Base-by-base conservation (phyloP, 305 asterid genomes). In the Solanum aculeatissimum region DNA sequence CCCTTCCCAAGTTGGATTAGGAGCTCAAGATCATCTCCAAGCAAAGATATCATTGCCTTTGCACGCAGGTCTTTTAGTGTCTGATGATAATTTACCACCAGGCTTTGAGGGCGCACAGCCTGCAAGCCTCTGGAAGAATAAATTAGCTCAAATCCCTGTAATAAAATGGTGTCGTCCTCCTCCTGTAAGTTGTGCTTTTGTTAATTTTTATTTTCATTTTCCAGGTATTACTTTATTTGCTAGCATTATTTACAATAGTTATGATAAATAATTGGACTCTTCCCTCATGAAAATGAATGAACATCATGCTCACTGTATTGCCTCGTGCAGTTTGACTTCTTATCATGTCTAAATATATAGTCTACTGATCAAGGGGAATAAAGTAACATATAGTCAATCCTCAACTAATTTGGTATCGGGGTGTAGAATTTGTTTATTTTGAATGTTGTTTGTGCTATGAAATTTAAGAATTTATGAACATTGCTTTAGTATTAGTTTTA, bases 61-160 rank as follows among this genome's bases (percentile, higher is more conserved):
- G 53, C 91, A 86, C 16, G 85, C 88, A 47, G 90, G 91, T 85
- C 90, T 87, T 82, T 27, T 84, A 62, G 91, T 88, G 57, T 84
- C 90, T 23, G 95, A 94, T 83, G 96, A 92, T 84, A 93, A 91
- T 91, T 90, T 94, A 82, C 99, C 99, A 7, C 99, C 99, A 2
- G 99, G 99, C 72, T 96, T 96, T 83, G 97, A 94, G 87, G 96
- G 92, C 82, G 80, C 90, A 43, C 93, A 87, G 86, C 93, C 95
- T 43, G 89, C 89, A 49, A 93, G 87, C 84, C 91, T 85, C 62
- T 87, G 87, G 92, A 89, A 82, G 78, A 89, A 85, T 49, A 92
- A 92, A 87, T 58, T 92, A 84, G 89, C 97, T 84, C 98, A 94
- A 87, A 90, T 93, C 84, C 96, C 98, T 70, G 83, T 94, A 47